Base-by-base conservation (phyloP, 2,329 filamentous ascomycete genomes). In the Nigrospora osmanthi region DNA sequence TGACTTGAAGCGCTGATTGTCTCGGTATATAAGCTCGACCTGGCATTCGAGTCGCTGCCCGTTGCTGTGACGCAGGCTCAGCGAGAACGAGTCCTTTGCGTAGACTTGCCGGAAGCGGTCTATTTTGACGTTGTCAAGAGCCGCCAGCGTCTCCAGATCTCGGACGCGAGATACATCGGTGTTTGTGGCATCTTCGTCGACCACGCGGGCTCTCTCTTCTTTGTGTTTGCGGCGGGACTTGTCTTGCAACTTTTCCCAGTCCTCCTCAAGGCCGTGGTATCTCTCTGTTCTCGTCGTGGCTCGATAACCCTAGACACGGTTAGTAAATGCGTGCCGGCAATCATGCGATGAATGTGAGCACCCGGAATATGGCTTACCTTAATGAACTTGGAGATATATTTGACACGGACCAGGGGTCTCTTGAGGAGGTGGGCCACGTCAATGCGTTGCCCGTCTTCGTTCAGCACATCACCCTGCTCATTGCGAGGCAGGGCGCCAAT, bases 401-500 rank as follows among this genome's bases (percentile, higher is more conserved):
- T 96, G 49, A 96, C 71, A 39, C 93, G 80, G 17, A 95, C 82
- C 36, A 98, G 68, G 1, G 93, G 93, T 44, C 91, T 75, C 66
- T 95, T 96, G 43, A 98, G 72, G 38, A 98, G 73, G 64, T 93
- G 94, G 9, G 90, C 90, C 40, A 98, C 93, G 60, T 97, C 93
- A 10, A 96, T 89, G 42, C 89, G 81, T 62, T 96, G 89, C 12
- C 91, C 93, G 50, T 91, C 77, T 32, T 80, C 79, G 52, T 89
- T 81, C 41, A 83, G 59, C 13, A 87, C 72, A 53, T 85, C 82
- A 17, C 85, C 83, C 44, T 83, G 70, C 46, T 76, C 76, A 43
- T 84, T 83, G 43, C 69, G 72, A 50, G 77, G 80, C 67, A 78
- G 69, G 2, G 75, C 78, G 49, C 78, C 72, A 43, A 83, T 59